Evolutionary conservation across 2,329 filamentous ascomycete genomes (phyloP).

Genomic region (Fusarium bactridioides): DNA sequence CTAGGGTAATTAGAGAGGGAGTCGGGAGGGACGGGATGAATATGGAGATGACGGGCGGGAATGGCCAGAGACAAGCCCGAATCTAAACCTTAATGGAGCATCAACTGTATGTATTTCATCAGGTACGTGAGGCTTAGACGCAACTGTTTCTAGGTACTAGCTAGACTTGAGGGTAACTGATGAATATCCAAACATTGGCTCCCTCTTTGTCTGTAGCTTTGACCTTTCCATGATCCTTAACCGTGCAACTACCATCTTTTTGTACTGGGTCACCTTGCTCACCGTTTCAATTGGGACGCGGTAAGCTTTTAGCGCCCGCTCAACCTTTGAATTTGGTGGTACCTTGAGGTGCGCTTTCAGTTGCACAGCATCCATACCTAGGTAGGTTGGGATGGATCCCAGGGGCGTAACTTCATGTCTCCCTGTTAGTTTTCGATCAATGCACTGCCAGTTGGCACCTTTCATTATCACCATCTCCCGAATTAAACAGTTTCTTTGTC

Average conservation of each 20-base stretch:
- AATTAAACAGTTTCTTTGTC: background rate
- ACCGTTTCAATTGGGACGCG: slow-evolving; percentile 19
- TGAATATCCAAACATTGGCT: slow-evolving; percentile 3
- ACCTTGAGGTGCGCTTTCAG: background rate
- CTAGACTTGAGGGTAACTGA: background rate
- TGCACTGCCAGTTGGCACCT: slow-evolving; percentile 26
- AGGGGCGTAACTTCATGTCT: slow-evolving; percentile 1
- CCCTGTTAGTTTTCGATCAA: background rate
- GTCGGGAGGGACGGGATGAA: background rate
- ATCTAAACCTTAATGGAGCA: background rate
- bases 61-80: background rate
- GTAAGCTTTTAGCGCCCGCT: slow-evolving; percentile 21
- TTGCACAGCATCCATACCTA: slow-evolving; percentile 4
- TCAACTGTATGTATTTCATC: background rate
- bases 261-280: slow-evolving; percentile 6
- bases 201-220: slow-evolving; percentile 15
- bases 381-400: background rate
- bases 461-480: background rate
- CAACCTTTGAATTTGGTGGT: background rate
- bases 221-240: slow-evolving; percentile 7
- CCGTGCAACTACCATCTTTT: slow-evolving; percentile 5
- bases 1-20: slow-evolving; percentile 18
- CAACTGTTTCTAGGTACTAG: background rate
- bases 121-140: background rate
- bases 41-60: slow-evolving; percentile 14